Evolutionary conservation across 2,329 filamentous ascomycete genomes (phyloP), one percentile per base, ranked within the genome.

Genomic region (Graphiopsis chlorocephala): DNA sequence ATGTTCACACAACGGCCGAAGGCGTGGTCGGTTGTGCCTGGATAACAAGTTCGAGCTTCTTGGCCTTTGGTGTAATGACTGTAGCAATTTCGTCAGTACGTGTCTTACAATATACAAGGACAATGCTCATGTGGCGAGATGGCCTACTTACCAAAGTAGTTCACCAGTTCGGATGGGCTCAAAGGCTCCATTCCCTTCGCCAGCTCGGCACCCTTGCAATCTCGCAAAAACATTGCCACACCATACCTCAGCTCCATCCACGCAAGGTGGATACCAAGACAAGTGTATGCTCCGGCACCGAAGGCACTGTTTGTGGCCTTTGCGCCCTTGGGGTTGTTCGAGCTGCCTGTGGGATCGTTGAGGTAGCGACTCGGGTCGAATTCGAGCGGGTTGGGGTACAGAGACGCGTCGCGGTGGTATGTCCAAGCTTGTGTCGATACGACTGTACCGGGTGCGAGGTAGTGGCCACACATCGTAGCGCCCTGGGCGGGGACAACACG

Each of bases 251-350:
- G 70, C 69, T 88, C 85, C 74, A 85, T 85, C 25, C 78, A 76
- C 0, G 89, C 89, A 67, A 91, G 85, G 69, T 91, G 88, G 6
- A 87, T 85, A 0, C 89, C 89, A 5, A 92, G 79, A 68, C 89
- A 92, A 76, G 89, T 88, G 26, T 88, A 80, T 0, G 88, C 86
- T 0, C 89, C 89, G 20, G 85, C 88, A 1, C 88, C 86, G 73
- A 91, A 91, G 0, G 88, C 87, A 80, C 87, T 86, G 68, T 88
- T 90, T 17, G 85, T 84, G 2, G 83, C 80, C 61, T 84, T 82
- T 0, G 75, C 75, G 48, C 33, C 68, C 52, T 70, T 72, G 1
- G 60, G 60, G 26, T 62, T 62, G 29, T 25, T 23, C 5, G 65
- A 20, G 68, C 47, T 2, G 69, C 62, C 52, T 75, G 68, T 75